These are phyloP conservation scores for Lipomyces sp. DNA, from an alignment of 805 yeast species.

Conservation along the genomic window DNA sequence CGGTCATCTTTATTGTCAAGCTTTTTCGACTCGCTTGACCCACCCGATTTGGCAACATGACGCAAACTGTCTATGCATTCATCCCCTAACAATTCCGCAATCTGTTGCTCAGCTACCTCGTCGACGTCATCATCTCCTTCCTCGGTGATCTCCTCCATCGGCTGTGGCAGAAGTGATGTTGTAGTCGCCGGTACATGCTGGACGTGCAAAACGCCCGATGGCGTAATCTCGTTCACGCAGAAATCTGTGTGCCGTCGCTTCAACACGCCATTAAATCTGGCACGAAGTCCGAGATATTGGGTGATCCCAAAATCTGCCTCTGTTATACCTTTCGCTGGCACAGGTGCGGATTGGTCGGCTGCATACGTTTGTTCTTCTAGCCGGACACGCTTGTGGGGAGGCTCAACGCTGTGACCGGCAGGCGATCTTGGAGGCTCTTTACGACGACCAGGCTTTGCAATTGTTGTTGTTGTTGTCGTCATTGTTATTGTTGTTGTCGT, in stretches of 20 bases:
- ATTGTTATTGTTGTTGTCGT: no score
- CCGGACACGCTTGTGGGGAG: constrained; percentile 3
- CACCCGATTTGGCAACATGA: constrained; percentile 7
- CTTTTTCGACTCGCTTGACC: constrained; percentile 57
- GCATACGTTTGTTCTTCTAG: not conserved
- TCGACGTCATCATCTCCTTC: constrained; percentile 44
- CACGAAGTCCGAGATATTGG: constrained; percentile 59
- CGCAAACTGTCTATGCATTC: constrained; percentile 55
- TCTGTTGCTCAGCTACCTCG: constrained; percentile 53
- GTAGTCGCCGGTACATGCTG: constrained; percentile 69
- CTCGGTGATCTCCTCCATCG: constrained; percentile 48
- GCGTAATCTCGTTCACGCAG: constrained; percentile 84
- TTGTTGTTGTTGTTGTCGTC: no score
- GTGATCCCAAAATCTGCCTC: constrained; percentile 90
- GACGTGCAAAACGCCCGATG: constrained; percentile 74
- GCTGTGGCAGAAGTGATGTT: constrained; percentile 50
- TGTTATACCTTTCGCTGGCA: constrained; percentile 8
- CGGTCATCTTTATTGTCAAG: constrained; percentile 72
- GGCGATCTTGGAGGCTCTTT: no score
- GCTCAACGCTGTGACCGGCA: no score
- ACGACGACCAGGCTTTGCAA: no score
- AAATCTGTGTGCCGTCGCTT: constrained; percentile 88
- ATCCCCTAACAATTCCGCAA: constrained; percentile 62
- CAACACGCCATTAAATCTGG: constrained; percentile 77
- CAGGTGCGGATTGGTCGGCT: not conserved